phyloP scores from a whole-genome alignment of 768 basidiomycete genomes.

The Russula virescens region DNA sequence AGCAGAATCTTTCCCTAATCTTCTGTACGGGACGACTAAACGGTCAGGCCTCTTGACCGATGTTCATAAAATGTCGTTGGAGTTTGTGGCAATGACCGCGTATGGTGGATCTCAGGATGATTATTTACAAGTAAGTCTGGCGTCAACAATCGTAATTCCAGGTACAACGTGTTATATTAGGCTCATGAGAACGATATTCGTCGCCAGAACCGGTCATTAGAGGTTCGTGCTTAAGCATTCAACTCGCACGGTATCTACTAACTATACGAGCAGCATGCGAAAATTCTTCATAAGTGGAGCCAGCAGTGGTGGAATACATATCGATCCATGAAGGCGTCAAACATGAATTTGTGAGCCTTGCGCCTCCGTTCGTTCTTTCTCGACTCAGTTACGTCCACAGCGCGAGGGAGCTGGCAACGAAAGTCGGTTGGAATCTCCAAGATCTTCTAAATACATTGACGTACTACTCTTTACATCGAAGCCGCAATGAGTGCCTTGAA shows the following conservation, averaged over 20 bases:
- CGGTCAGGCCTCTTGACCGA: slow-evolving; percentile 10
- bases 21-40: neutral
- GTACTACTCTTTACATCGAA: slow-evolving; percentile 8
- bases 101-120: neutral
- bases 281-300: neutral
- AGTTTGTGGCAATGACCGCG: neutral
- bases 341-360: slow-evolving; percentile 5
- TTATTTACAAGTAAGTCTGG: neutral
- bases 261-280: slow-evolving; percentile 10
- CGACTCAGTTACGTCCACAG: neutral
- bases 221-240: neutral
- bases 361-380: neutral
- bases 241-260: neutral
- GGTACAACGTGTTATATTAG: neutral
- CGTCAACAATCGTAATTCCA: neutral
- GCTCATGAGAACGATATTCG: neutral
- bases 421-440: slow-evolving; percentile 9
- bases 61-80: neutral
- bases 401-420: slow-evolving; percentile 1
- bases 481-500: slow-evolving; percentile 3
- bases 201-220: neutral
- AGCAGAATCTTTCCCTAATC: neutral
- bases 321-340: slow-evolving; percentile 1
- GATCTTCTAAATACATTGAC: slow-evolving; percentile 11
- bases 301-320: neutral